phyloP scores from a whole-genome alignment of 176 grass and related monocot species.

The Oropetium thomaeum region DNA sequence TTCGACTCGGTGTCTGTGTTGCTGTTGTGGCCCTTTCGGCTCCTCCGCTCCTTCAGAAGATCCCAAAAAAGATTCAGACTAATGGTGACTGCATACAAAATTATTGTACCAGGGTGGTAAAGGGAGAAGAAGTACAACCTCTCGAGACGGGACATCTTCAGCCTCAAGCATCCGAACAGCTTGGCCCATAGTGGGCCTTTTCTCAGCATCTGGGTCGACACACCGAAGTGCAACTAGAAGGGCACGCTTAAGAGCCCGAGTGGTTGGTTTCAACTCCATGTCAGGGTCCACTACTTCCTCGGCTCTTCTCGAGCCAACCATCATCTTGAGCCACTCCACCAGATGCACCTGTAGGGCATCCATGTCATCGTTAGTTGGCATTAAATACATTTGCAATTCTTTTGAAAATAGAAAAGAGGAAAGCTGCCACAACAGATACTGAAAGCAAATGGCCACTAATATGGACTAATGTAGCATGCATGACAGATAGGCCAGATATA shows the following conservation, averaged over 20 bases:
- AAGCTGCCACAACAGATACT: not conserved
- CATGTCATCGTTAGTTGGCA: not conserved
- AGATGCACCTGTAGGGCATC: slow-evolving; percentile 34
- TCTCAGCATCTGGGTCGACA: slow-evolving; percentile 28
- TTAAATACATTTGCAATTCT: not conserved
- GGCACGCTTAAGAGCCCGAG: slow-evolving; percentile 21
- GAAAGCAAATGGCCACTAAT: not conserved
- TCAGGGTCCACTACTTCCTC: slow-evolving; percentile 32
- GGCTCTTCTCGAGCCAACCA: slow-evolving; percentile 24
- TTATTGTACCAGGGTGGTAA: not conserved
- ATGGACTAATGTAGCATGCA: not conserved
- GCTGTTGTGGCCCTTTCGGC: slow-evolving; percentile 10
- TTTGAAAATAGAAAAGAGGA: not conserved
- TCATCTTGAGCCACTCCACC: slow-evolving; percentile 34
- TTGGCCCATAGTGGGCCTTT: slow-evolving; percentile 29
- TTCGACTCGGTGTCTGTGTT: slow-evolving; percentile 15
- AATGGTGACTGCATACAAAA: not conserved
- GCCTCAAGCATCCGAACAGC: slow-evolving; percentile 28
- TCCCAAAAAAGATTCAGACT: slow-evolving; percentile 15
- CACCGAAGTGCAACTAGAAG: slow-evolving; percentile 30
- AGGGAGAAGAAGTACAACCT: slow-evolving; percentile 21
- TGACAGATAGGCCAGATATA: not conserved
- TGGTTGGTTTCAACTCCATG: slow-evolving; percentile 30
- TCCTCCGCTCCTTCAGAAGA: slow-evolving; percentile 42
- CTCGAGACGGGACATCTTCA: slow-evolving; percentile 12